Evolutionary conservation across 1,284 basidiomycete species (phyloP).

Genomic region (Dichomitus squalens): DNA sequence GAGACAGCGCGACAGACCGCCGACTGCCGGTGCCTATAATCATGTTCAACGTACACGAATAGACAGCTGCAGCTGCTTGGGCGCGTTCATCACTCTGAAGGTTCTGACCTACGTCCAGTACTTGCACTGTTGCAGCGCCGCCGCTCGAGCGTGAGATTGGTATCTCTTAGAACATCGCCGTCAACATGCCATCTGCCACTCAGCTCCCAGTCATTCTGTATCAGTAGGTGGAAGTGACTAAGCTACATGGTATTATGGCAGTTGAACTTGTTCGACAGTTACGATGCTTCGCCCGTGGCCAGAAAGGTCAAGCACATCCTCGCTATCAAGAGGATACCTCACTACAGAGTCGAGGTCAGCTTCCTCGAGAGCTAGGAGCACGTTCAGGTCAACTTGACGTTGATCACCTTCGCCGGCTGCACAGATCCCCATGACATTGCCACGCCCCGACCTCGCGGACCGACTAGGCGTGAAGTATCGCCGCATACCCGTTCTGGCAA

Average conservation of each 20-base stretch:
- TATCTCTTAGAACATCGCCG: no score
- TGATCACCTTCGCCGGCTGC: background rate
- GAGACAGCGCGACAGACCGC: no score
- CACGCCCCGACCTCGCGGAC: conserved; percentile 53
- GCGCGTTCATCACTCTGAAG: no score
- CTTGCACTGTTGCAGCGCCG: no score
- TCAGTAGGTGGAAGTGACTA: background rate
- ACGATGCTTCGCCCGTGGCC: conserved; percentile 55
- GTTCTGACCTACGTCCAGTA: no score
- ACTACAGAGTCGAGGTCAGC: conserved; percentile 48
- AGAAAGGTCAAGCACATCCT: conserved; percentile 54
- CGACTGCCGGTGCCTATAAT: no score
- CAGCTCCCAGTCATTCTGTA: conserved; percentile 7
- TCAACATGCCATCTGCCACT: conserved; percentile 1
- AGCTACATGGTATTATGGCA: background rate
- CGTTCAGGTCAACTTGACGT: background rate
- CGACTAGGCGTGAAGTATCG: conserved; percentile 53
- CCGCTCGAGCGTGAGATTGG: background rate
- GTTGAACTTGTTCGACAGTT: conserved; percentile 20
- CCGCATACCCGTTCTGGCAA: conserved; percentile 54
- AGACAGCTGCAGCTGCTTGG: no score
- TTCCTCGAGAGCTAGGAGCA: background rate
- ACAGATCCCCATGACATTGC: conserved; percentile 51
- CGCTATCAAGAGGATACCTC: conserved; percentile 49
- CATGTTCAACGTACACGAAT: no score